These are phyloP conservation scores for Blastosporella zonata DNA, from an alignment of 1,284 basidiomycete genomes.

Conservation along the genomic window DNA sequence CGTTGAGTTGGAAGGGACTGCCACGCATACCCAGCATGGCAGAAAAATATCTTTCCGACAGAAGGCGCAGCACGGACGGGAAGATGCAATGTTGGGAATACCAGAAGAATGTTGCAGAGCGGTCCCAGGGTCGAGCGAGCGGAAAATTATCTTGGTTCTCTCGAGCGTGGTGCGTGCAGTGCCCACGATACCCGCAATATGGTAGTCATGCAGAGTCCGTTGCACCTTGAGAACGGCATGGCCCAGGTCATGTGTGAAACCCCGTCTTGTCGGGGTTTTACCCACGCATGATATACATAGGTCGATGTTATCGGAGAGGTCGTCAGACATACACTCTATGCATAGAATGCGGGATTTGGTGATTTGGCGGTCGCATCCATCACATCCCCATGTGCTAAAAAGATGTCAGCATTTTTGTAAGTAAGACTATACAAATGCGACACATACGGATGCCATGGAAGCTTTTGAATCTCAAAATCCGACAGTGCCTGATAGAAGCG, in stretches of 20 bases:
- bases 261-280: constrained; percentile 25
- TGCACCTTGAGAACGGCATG: constrained; percentile 31
- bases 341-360: constrained; percentile 31
- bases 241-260: constrained; percentile 29
- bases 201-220: constrained; percentile 30
- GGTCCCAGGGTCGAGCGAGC: constrained; percentile 20
- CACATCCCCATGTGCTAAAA: constrained; percentile 31
- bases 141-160: constrained; percentile 26
- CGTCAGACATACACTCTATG: constrained; percentile 30
- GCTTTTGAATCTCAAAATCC: constrained; percentile 31
- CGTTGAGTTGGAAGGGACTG: constrained; percentile 32
- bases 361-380: constrained; percentile 31
- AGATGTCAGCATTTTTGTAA: background rate
- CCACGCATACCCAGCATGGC: constrained; percentile 34
- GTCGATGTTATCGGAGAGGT: constrained; percentile 33
- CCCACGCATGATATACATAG: constrained; percentile 30
- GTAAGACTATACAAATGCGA: background rate
- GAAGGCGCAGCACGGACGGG: constrained; percentile 23
- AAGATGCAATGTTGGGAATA: background rate
- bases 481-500: constrained; percentile 32
- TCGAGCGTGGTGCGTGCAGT: constrained; percentile 23
- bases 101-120: background rate
- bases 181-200: constrained; percentile 25
- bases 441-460: constrained; percentile 34
- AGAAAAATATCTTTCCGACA: constrained; percentile 27